A percentile compares a stretch with the other conserved stretches of the same genome.
These are phyloP conservation scores for Tetraselmis striata DNA, from an alignment of 139 green algal species.

Conservation along the genomic window DNA sequence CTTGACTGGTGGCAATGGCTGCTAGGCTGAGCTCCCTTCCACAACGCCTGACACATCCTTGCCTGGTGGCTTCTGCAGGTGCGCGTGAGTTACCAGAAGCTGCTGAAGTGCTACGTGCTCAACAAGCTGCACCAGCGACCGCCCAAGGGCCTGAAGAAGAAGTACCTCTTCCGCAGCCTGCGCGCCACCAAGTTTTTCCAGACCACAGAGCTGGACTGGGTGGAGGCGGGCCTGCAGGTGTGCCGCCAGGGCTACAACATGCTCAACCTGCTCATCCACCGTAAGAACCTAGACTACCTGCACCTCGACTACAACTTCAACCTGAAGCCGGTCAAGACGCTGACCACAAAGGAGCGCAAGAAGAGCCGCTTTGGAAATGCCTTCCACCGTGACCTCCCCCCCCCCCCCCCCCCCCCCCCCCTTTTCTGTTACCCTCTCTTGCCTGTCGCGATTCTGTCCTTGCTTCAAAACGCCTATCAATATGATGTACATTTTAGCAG, in stretches of 20 bases:
- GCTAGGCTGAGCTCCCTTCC: too few relatives aligned
- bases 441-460: too few relatives aligned
- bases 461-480: too few relatives aligned
- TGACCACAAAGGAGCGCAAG: slow-evolving; percentile 99
- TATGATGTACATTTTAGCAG: too few relatives aligned
- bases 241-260: slow-evolving; percentile 99
- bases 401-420: too few relatives aligned
- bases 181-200: slow-evolving; percentile 99
- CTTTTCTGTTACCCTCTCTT: not conserved
- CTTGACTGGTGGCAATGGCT: too few relatives aligned
- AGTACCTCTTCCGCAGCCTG: slow-evolving; percentile 77
- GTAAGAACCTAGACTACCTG: slow-evolving; percentile 99
- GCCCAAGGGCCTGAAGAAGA: slow-evolving; percentile 90
- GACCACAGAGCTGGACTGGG: slow-evolving; percentile 97
- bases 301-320: slow-evolving; percentile 99
- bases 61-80: too few relatives aligned
- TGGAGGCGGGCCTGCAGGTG: slow-evolving; percentile 97
- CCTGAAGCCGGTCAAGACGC: slow-evolving; percentile 99
- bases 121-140: slow-evolving; percentile 89
- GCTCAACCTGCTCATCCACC: slow-evolving; percentile 99
- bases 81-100: slow-evolving; percentile 98
- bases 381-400: slow-evolving; percentile 68
- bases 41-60: too few relatives aligned
- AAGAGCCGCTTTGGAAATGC: slow-evolving; percentile 98
- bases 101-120: slow-evolving; percentile 98